phyloP scores from a whole-genome alignment of 176 grass and related monocot genomes.

The Poa pratensis region DNA sequence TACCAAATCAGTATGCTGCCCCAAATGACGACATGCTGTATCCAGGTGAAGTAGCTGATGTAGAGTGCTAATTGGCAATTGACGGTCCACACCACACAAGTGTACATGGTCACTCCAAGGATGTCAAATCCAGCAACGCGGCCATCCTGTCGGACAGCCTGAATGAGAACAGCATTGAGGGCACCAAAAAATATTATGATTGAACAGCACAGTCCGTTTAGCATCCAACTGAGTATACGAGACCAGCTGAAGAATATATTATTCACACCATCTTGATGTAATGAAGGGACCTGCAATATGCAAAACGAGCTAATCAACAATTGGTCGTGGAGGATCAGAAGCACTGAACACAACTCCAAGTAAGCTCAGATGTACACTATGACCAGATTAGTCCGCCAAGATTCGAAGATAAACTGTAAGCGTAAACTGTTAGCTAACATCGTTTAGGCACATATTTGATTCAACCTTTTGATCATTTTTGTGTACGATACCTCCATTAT shows the following conservation, averaged over 20 bases:
- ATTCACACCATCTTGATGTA: slow-evolving; percentile 89
- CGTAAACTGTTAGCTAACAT: background rate
- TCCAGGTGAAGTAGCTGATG: slow-evolving; percentile 82
- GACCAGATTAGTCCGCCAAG: background rate
- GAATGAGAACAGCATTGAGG: slow-evolving; percentile 57
- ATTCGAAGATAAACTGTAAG: background rate
- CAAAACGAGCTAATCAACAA: background rate
- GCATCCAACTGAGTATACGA: slow-evolving; percentile 74
- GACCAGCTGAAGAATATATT: slow-evolving; percentile 86
- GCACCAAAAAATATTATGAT: slow-evolving; percentile 83
- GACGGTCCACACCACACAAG: slow-evolving; percentile 91
- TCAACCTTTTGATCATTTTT: background rate
- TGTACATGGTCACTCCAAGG: slow-evolving; percentile 87
- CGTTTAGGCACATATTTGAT: background rate
- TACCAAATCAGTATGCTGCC: slow-evolving; percentile 83
- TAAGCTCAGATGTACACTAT: slow-evolving; percentile 2
- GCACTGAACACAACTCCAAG: slow-evolving; percentile 13
- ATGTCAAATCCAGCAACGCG: slow-evolving; percentile 60
- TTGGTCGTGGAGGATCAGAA: background rate
- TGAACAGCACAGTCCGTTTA: slow-evolving; percentile 75
- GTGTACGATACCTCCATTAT: background rate
- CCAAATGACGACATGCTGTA: slow-evolving; percentile 92
- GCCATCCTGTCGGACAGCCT: slow-evolving; percentile 73
- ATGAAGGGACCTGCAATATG: slow-evolving; percentile 67
- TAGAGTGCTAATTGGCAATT: slow-evolving; percentile 88